Percentiles rank a stretch among this genome's conserved stretches.
These are phyloP conservation scores for Exophiala calicioides DNA, from an alignment of 2,329 filamentous ascomycete genomes.

Conservation along the genomic window DNA sequence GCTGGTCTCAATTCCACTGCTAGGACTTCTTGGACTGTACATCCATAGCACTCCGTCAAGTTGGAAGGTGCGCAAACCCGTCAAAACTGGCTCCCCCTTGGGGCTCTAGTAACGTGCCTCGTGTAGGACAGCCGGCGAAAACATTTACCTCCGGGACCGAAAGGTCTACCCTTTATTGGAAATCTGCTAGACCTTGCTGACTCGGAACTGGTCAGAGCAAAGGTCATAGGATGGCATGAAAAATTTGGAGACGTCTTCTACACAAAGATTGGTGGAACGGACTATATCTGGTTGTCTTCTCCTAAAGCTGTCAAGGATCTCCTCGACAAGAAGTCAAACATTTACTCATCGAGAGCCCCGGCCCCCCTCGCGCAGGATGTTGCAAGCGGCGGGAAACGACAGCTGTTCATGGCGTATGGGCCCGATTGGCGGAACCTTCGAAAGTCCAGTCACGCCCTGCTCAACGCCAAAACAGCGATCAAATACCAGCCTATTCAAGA, in stretches of 20 bases:
- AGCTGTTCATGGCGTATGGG: neutral
- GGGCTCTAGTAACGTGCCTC: too few relatives aligned
- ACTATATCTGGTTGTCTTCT: conserved; percentile 1
- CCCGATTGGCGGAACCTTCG: neutral
- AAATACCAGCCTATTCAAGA: conserved; percentile 35
- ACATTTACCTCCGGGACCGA: conserved; percentile 1
- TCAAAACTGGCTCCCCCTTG: too few relatives aligned
- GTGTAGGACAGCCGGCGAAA: conserved; percentile 1
- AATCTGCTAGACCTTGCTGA: conserved; percentile 2
- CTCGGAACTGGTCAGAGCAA: too few relatives aligned
- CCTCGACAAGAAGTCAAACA: neutral
- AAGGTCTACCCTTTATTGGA: conserved; percentile 1
- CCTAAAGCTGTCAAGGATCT: conserved; percentile 1
- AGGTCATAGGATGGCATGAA: neutral
- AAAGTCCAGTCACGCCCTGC: neutral
- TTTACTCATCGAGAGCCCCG: neutral
- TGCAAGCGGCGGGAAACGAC: neutral
- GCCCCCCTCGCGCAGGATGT: neutral
- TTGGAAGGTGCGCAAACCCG: too few relatives aligned
- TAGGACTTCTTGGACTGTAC: too few relatives aligned
- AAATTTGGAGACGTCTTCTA: neutral
- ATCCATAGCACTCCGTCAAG: too few relatives aligned
- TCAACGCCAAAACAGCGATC: conserved; percentile 20
- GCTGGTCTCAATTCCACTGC: too few relatives aligned
- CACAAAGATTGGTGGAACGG: neutral